A percentile compares a stretch with the other conserved stretches of the same genome.
Conservation (phyloP, 2,329 filamentous ascomycete genomes). For the Scolecobasidium constrictum region DNA sequence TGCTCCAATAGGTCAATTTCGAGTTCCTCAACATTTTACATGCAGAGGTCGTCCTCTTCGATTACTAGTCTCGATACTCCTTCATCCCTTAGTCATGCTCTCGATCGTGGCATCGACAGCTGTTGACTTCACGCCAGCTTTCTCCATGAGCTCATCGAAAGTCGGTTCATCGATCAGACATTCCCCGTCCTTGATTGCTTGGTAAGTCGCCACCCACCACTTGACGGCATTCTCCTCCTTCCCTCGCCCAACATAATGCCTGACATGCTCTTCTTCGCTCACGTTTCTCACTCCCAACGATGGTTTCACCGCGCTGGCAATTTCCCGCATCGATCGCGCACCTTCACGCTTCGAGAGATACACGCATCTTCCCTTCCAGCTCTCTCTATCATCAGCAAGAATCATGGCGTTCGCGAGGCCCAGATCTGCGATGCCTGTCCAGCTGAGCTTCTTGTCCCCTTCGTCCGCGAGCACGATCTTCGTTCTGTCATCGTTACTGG, state of each 20-base stretch:
- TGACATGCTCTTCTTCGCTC: conserved; percentile 27
- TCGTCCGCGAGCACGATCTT: conserved; percentile 22
- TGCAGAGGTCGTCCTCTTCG: no score
- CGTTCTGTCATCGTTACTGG: conserved; percentile 21
- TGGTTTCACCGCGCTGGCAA: conserved; percentile 19
- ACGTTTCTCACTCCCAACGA: conserved; percentile 26
- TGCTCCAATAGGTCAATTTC: no score
- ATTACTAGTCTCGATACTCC: no score
- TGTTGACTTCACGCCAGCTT: conserved; percentile 24
- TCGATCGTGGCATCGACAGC: conserved; percentile 27
- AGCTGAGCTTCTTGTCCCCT: conserved; percentile 32
- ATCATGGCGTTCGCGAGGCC: conserved; percentile 31
- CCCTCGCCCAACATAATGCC: conserved; percentile 25
- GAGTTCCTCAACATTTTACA: no score
- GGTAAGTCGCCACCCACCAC: conserved; percentile 37
- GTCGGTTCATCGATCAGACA: conserved; percentile 31
- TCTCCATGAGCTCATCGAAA: conserved; percentile 26
- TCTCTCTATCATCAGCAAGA: conserved; percentile 18
- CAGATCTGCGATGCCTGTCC: conserved; percentile 34
- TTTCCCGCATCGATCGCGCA: conserved; percentile 18
- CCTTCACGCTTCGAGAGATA: conserved; percentile 24
- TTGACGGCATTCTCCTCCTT: conserved; percentile 27
- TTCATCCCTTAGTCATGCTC: no score
- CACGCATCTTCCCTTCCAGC: conserved; percentile 24
- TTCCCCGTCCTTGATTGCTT: conserved; percentile 30